Base-by-base conservation (phyloP, 306 rosid genomes). In the Citrullus mucosospermus region DNA sequence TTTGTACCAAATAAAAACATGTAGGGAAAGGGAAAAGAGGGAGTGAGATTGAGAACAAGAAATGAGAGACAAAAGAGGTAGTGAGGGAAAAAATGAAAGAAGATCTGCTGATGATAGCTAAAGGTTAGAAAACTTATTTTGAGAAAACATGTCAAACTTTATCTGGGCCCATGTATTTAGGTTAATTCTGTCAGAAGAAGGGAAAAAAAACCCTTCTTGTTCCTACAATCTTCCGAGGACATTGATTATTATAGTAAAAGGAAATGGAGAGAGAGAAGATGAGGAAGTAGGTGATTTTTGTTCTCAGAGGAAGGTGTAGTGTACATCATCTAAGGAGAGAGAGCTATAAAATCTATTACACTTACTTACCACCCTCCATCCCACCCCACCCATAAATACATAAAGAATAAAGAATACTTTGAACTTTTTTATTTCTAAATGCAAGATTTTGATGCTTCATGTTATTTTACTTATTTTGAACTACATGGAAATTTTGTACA, bases 401-500 rank as follows among this genome's bases (percentile, higher is more conserved):
- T 30, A 61, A 41, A 67, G 2, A 17, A 39, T 18, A 17, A 17
- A 38, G 22, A 38, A n/a, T 67, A 10, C 25, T 67, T 67, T 39
- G 53, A 67, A 18, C 51, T 0, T 61, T 61, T 36, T 65, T 32
- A 67, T 16, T 67, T 67, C 74, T 67, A 18, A 9, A 39, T 46
- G 44, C 46, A 14, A 71, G 25, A 48, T 71, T 71, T 48, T 13
- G n/a, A 71, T 48, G 15, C 36, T 71, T 71, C 59, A 48, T 72
- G 55, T 7, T 72, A 22, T 30, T n/a, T 73, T 75, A 20, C 32
- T 6, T 36, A 20, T 76, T 3, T 5, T 55, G 20, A 76, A 76
- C 8, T 28, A 38, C 38, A 3, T 8, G 34, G 51, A 28, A 38
- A 57, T 61, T 17, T 82, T 16, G 85, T 88, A 81, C 82, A 95